Base-by-base conservation (phyloP, 2,329 filamentous ascomycete species). In the Microsporum ferrugineum region DNA sequence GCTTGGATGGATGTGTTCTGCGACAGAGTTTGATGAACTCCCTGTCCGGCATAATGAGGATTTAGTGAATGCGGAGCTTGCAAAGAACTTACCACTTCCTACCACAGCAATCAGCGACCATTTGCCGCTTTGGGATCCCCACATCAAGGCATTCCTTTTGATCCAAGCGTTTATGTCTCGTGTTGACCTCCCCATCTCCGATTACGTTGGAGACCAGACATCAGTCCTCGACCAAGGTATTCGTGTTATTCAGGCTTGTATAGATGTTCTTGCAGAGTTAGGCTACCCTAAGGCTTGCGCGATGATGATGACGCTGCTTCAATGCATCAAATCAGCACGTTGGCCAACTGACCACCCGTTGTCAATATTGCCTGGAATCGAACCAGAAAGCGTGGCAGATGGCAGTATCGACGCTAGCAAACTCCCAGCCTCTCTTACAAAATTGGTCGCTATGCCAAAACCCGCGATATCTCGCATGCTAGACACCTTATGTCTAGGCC, bases 31-130 rank as follows among this genome's bases (percentile, higher is more conserved):
- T 74, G 91, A 99, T 71, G 95, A 99, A 76, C 84, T 99, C 0
- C 94, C 94, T 0, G 94, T 99, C 29, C 89, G 94, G 4, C 94
- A 99, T 77, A 99, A 99, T 71, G 94, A 99, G 76, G 95, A 99
- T 71, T 84, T 99, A 51, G 91, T 99, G 79, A 99, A 99, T 71
- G 88, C 84, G 2, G 90, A 96, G 67, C 80, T 99, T 2, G 90
- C 91, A 5, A 84, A 85, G 62, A 90, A 91, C 64, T 78, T 99
- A 0, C 89, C 91, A 0, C 84, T 94, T 59, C 75, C 80, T 34
- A 82, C 81, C 3, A 81, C 84, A 17, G 73, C 76, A 17, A 80
- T 86, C 67, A 86, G 85, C 5, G 69, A 72, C 7, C 60, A 64
- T 39, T 77, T 96, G 45, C 92, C 92, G 1, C 88, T 99, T 86